Conservation (phyloP, 2,329 filamentous ascomycete genomes). For the Epichloe bromicola region DNA sequence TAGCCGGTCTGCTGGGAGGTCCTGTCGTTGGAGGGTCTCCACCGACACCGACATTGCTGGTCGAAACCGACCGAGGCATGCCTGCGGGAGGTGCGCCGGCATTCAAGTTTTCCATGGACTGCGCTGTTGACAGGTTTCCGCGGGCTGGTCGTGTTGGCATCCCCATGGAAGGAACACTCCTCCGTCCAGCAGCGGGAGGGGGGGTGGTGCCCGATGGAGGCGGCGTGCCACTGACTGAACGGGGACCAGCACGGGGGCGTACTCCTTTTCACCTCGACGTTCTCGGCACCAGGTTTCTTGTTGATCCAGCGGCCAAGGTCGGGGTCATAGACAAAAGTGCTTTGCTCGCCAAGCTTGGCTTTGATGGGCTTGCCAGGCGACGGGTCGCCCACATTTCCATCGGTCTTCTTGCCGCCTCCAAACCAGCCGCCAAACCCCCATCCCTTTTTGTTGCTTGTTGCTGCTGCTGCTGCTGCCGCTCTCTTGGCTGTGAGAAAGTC, state of each 20-base stretch:
- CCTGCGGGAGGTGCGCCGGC: constrained; percentile 21
- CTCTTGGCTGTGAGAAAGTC: constrained; percentile 42
- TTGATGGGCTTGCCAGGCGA: constrained; percentile 57
- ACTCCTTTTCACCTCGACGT: constrained; percentile 42
- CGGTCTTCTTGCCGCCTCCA: constrained; percentile 51
- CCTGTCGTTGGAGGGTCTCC: constrained; percentile 24
- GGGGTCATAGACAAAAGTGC: constrained; percentile 84
- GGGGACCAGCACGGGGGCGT: constrained; percentile 49
- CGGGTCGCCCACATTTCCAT: constrained; percentile 21
- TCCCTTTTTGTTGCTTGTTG: constrained; percentile 44
- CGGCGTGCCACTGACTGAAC: constrained; percentile 40
- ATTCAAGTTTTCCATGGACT: constrained; percentile 18
- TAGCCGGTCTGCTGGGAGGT: constrained; percentile 59
- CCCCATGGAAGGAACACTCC: constrained; percentile 20
- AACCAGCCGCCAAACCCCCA: constrained; percentile 87
- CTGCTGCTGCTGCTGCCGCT: constrained; percentile 29
- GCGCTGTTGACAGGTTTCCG: constrained; percentile 1
- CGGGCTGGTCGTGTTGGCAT: constrained; percentile 12
- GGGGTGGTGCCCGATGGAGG: constrained; percentile 29
- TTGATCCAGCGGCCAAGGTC: constrained; percentile 98
- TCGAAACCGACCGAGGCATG: constrained; percentile 36
- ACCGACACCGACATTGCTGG: constrained; percentile 23
- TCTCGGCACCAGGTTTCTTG: constrained; percentile 69
- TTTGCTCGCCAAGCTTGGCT: constrained; percentile 90
- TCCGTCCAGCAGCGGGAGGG: constrained; percentile 16